Base-by-base conservation (phyloP, 805 yeast genomes). In the Schizosaccharomyces lindneri region DNA sequence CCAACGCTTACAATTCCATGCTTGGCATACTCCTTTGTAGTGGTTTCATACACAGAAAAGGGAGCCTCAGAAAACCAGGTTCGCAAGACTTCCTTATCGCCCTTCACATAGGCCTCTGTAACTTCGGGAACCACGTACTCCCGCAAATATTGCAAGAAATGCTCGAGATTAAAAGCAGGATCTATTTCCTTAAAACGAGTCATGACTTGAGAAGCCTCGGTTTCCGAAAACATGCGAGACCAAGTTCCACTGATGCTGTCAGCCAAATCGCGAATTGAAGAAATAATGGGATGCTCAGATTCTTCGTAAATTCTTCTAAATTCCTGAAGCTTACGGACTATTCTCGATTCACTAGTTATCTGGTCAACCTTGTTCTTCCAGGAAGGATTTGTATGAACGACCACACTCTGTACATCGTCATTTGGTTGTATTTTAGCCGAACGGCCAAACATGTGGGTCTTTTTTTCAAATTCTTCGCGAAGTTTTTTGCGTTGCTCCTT, bases 21-120 rank as follows among this genome's bases (percentile, higher is more conserved):
- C 68, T 89, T 95, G 70, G 84, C 80, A 71, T 87, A 82, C 70
- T 86, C 94, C 73, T 93, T 93, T 71, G 90, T 88, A 71, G 85
- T 87, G 43, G 96, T 95, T 66, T 85, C 81, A 80, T 95, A 87
- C 63, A 93, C 94, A 71, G 90, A 90, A 75, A 74, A 90, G 55
- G 98, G 97, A 36, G 97, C 97, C 74, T 93, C 98, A 60, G 94
- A 83, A 63, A 93, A 80, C 99, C 99, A 93, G 67, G 76, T 75
- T 72, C 89, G 86, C 70, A 93, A 78, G 24, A 83, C 83, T 61
- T 77, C 78, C 65, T 83, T 90, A 67, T 93, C 97, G 65, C 95
- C 95, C 67, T 84, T 84, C 63, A 87, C 87, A 73, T 88, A 89
- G 6, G 97, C 97, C 69, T 93, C 99, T 68, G 93, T 76, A 43